Base-by-base conservation (phyloP, 108 stramenopile species). In the Nannochloropsis gaditana region DNA sequence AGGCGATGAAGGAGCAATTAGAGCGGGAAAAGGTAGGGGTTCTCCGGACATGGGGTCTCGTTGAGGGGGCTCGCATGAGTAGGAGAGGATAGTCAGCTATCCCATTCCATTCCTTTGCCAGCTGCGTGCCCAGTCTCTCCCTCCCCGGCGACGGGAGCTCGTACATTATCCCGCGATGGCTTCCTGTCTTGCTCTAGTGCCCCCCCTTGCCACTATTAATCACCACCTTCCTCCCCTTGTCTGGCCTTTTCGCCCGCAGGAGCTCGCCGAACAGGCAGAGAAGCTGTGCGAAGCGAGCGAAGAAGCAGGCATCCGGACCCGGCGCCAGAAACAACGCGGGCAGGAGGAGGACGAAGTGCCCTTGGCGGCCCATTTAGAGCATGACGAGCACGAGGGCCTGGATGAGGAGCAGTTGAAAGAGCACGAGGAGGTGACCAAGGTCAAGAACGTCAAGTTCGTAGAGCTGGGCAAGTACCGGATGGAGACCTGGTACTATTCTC, bases 401-500 rank as follows among this genome's bases (percentile, higher is more conserved):
- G 98, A 99, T 88, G 98, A 97, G 84, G 96, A 94, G 17, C 91
- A 93, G 5, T 87, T 99, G 89, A 92, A 91, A 80, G 98, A 99
- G 91, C 99, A 99, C 90, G 96, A 99, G 82, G 96, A 98, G 89
- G 94, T 96, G n/a, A 99, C 99, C 83, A 98, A 97, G 86, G 95
- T 99, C n/a, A 98, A 98, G 87, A 99, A 99, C 92, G 95, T 99
- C 9, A 92, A 93, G 17, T 92, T 91, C 80, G 82, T 99, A 8
- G 96, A 98, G 86, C 84, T 99, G 79, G 98, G 97, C 9, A 84
- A 84, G 15, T 91, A 90, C 82, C 43, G 84, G 31, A 97, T 97
- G 95, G 96, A 97, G 86, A 96, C 96, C 11, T 99, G 98, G 97
- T 99, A 99, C 91, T 99, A 96, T 92, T 95, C 95, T 19, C 98